Evolutionary conservation across 345 rosid species (phyloP).

Genomic region (Isatis tinctoria): DNA sequence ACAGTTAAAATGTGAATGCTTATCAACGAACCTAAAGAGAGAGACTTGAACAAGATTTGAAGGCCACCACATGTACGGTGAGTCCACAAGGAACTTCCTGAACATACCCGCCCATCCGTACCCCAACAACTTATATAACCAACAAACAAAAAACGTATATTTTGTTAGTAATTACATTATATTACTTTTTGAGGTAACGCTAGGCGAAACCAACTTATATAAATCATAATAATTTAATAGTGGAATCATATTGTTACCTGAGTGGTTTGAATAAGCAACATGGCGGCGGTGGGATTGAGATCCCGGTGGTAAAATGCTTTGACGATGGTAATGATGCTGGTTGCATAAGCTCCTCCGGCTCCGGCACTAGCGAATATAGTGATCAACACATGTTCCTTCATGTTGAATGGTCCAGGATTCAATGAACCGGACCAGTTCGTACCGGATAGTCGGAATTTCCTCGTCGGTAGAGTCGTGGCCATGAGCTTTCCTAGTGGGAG

Average conservation of each 20-base stretch:
- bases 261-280: conserved; percentile 57
- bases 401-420: conserved; percentile 51
- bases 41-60: conserved; percentile 49
- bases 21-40: conserved; percentile 30
- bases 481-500: conserved; percentile 47
- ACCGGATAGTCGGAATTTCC: conserved; percentile 21
- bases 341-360: conserved; percentile 40
- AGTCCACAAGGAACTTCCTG: conserved; percentile 48
- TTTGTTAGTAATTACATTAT: no score
- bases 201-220: not conserved
- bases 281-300: conserved; percentile 31
- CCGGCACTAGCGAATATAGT: conserved; percentile 51
- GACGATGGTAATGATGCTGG: conserved; percentile 38
- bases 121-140: conserved; percentile 39
- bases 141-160: not conserved
- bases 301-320: conserved; percentile 43
- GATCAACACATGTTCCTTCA: conserved; percentile 54
- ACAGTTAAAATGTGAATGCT: no score
- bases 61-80: conserved; percentile 68
- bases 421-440: conserved; percentile 38
- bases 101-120: conserved; percentile 61
- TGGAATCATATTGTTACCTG: conserved; percentile 38
- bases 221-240: no score
- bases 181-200: not conserved
- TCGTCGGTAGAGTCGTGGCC: conserved; percentile 47